Evolutionary conservation across 78 protist genomes (phyloP).

Genomic region (Dictyostelium discoideum): DNA sequence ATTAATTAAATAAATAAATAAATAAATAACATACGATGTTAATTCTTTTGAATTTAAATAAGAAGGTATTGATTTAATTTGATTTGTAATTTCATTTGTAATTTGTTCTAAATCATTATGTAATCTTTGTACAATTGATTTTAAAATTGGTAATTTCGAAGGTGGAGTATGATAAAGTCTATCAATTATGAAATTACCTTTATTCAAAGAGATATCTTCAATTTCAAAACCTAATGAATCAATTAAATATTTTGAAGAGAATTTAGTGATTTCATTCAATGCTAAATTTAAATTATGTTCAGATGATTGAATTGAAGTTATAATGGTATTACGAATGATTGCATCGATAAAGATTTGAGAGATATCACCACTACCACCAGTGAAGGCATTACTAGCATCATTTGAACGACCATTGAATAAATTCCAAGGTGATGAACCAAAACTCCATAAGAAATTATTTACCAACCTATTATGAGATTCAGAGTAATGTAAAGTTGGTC

Average conservation of each 20-base stretch:
- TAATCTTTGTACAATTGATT: conserved; percentile 9
- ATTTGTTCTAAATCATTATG: conserved; percentile 56
- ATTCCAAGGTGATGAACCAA: conserved; percentile 65
- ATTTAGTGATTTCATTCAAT: background rate
- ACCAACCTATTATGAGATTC: conserved; percentile 20
- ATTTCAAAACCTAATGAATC: conserved; percentile 61
- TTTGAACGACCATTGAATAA: background rate
- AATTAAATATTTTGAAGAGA: conserved; percentile 57
- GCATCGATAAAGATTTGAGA: conserved; percentile 61
- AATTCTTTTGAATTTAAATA: conserved; percentile 4
- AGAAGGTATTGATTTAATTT: conserved; percentile 4
- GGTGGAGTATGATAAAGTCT: conserved; percentile 72
- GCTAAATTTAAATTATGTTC: background rate
- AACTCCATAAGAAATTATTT: conserved; percentile 69
- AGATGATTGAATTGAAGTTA: conserved; percentile 38
- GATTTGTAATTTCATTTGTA: background rate
- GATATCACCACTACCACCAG: conserved; percentile 6
- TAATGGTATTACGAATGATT: conserved; percentile 52
- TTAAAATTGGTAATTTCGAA: conserved; percentile 45
- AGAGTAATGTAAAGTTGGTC: conserved; percentile 59
- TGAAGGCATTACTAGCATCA: conserved; percentile 11
- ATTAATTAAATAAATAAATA: too few relatives aligned
- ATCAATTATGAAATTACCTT: conserved; percentile 31
- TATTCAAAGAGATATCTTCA: background rate
- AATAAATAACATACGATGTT: background rate